Evolutionary conservation across 2,329 filamentous ascomycete genomes (phyloP), one percentile per base, ranked within the genome.

Genomic region (Seiridium unicorne): DNA sequence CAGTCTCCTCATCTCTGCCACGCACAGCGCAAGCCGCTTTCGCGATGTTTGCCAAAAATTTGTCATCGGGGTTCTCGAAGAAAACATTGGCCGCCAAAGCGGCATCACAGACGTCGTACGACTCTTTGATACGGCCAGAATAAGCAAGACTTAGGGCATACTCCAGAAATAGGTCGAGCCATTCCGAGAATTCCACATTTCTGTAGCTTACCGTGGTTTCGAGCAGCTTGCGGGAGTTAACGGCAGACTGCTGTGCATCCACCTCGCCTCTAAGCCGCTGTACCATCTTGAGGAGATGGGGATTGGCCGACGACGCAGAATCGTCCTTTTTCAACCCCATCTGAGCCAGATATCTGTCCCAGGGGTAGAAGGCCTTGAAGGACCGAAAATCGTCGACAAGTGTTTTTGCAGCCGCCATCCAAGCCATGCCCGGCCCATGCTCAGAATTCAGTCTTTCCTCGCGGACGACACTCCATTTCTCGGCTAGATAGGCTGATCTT

Each of bases 111-210:
- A 92, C 86, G 55, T 89, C 86, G 72, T 97, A 97, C 55, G 92
- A 89, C 63, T 92, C 88, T 47, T 88, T 82, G 11, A 84, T 79
- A 53, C 89, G 85, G 40, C 88, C 88, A 26, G 82, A 78, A 47
- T 86, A 84, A 6, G 93, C 90, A 38, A 95, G 83, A 4, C 89
- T 81, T 53, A 97, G 81, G 3, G 93, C 90, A 71, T 96, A 96
- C 69, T 95, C 91, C 42, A 96, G 83, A 71, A 99, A 97, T 1
- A 97, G 82, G 66, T 96, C 91, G 3, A 97, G 83, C 95, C 95
- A 99, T 51, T 87, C 84, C 60, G 88, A 81, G 70, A 98, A 97
- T 0, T 87, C 79, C 51, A 98, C 91, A 6, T 90, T 90, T 65
- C 92, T 89, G 57, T 79, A 79, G 26, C 79, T 75, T 51, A 75